Evolutionary conservation across 2,329 filamentous ascomycete species (phyloP).

Genomic region (Amauroascus niger): DNA sequence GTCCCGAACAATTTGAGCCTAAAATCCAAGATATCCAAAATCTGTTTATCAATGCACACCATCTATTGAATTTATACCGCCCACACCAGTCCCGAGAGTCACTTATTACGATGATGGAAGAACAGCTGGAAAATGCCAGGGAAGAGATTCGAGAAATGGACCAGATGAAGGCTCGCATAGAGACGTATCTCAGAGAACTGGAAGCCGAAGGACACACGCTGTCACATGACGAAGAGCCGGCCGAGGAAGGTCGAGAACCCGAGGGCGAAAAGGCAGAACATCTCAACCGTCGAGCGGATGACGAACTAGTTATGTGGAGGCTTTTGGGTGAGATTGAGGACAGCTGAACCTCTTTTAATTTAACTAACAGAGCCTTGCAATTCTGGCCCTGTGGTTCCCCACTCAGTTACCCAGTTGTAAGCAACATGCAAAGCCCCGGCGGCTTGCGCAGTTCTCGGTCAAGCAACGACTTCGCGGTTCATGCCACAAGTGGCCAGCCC

Average conservation of each 20-base stretch:
- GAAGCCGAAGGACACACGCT: slow-evolving; percentile 22
- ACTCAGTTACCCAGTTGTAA: not conserved
- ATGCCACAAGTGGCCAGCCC: too few relatives aligned
- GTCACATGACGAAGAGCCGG: not conserved
- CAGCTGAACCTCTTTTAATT: slow-evolving; percentile 3
- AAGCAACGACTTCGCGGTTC: too few relatives aligned
- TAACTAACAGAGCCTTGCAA: not conserved
- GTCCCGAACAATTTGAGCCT: slow-evolving; percentile 55
- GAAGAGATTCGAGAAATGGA: slow-evolving; percentile 71
- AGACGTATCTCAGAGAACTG: slow-evolving; percentile 30
- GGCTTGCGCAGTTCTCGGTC: too few relatives aligned
- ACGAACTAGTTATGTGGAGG: slow-evolving; percentile 31
- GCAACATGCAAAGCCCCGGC: not conserved
- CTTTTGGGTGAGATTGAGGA: slow-evolving; percentile 30
- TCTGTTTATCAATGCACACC: slow-evolving; percentile 82
- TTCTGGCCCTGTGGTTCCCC: not conserved
- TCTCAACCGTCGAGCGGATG: not conserved
- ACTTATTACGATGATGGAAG: slow-evolving; percentile 78
- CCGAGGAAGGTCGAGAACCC: not conserved
- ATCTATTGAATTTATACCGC: slow-evolving; percentile 86
- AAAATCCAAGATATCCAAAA: slow-evolving; percentile 73
- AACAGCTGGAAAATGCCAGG: slow-evolving; percentile 61
- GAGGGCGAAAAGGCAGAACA: not conserved
- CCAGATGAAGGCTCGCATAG: slow-evolving; percentile 60
- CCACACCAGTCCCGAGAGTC: slow-evolving; percentile 88